A percentile compares a stretch with the other conserved stretches of the same genome.
Evolutionary conservation across 345 rosid species (phyloP).

Genomic region (Hibiscus mutabilis): DNA sequence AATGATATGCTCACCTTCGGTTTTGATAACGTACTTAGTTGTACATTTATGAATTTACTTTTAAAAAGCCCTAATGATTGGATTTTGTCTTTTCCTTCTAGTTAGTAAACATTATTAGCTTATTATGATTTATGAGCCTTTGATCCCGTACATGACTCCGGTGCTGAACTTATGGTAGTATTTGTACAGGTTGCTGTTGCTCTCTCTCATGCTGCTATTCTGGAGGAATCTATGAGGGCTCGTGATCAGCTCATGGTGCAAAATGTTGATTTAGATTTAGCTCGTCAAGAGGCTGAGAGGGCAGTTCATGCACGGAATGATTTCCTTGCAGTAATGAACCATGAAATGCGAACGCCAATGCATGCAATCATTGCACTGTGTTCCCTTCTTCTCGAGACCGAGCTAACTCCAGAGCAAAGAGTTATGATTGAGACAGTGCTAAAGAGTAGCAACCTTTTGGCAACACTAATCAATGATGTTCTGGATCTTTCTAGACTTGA

Average conservation of each 20-base stretch:
- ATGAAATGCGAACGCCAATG: slow-evolving; percentile 94
- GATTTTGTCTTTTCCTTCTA: neutral
- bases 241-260: slow-evolving; percentile 77
- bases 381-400: slow-evolving; percentile 85
- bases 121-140: neutral
- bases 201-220: slow-evolving; percentile 90
- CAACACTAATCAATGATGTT: slow-evolving; percentile 78
- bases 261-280: slow-evolving; percentile 68
- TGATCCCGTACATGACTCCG: neutral
- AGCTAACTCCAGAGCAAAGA: slow-evolving; percentile 71
- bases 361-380: slow-evolving; percentile 84
- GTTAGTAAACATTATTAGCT: neutral
- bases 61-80: neutral
- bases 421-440: slow-evolving; percentile 79
- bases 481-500: slow-evolving; percentile 88
- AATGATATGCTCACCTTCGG: neutral
- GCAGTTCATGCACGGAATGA: slow-evolving; percentile 92
- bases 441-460: slow-evolving; percentile 87
- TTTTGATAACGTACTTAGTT: neutral
- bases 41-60: neutral
- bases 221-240: slow-evolving; percentile 91
- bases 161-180: slow-evolving; percentile 7
- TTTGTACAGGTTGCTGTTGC: slow-evolving; percentile 84
- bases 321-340: slow-evolving; percentile 94
- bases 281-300: slow-evolving; percentile 85